Base-by-base conservation (phyloP, 768 basidiomycete genomes). In the Sporobolomyces pararoseus region DNA sequence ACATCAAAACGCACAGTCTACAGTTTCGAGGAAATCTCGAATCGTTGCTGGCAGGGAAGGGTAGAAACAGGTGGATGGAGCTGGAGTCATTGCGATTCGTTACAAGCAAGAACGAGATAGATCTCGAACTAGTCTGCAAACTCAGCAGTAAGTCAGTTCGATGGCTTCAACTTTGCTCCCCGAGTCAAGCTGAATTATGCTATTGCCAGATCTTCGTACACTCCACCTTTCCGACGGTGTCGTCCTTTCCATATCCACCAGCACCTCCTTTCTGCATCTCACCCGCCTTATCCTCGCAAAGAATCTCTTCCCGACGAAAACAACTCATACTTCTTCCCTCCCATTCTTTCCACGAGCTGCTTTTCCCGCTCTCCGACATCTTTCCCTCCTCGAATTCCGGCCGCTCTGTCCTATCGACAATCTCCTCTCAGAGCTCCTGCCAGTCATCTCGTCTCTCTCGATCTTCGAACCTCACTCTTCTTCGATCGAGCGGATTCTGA, bases 381-480 rank as follows among this genome's bases (percentile, higher is more conserved):
- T 54, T 17, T 54, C 53, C 31, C 19, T 54, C 7, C 10, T 54
- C 31, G 53, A 54, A 23, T 32, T 54, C 32, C 29, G 53, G 17
- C 53, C 53, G 5, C 13, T 4, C 7, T 9, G 29, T 34, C 53
- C 9, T 19, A 31, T 54, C 53, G 53, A 54, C n/a, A 9, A 23
- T 10, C 29, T 35, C 53, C 32, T 54, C 12, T 5, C 31, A 6
- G 32, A 31, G 10, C 53, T 54, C 31, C 21, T 54, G 31, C 31
- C 53, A 3, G 9, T 4, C 4, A 16, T 54, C 31, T 9, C 6
- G 32, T 10, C 53, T 23, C 53, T 54, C 31, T 31, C 53, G 53
- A 34, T 54, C 32, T 54, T 17, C 53, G 53, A 54, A 34, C 53
- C 53, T 34, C 53, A 54, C 53, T 5, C 29, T 23, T 54, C 53